Conservation (phyloP, 345 rosid species). For the Aquilaria yunnanensis region DNA sequence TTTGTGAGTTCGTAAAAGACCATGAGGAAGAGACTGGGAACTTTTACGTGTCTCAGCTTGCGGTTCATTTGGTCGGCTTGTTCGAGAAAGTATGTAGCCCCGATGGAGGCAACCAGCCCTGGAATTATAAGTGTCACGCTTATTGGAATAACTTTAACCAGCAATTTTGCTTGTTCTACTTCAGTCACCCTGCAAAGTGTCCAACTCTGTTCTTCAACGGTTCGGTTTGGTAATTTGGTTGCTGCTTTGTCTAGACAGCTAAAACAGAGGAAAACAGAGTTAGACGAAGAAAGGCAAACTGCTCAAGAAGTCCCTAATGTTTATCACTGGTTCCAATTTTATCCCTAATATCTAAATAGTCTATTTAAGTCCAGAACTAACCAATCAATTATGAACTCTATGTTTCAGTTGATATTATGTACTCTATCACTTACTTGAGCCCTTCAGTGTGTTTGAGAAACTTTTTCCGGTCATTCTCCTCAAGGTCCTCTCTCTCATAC, state of each 20-base stretch:
- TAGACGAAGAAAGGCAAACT: too few species aligned
- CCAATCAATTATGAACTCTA: too few species aligned
- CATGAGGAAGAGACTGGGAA: conserved; percentile 30
- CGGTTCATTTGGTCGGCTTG: conserved; percentile 32
- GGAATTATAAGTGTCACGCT: conserved; percentile 24
- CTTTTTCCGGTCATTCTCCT: background rate
- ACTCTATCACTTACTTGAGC: conserved; percentile 16
- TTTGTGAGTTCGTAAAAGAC: conserved; percentile 18
- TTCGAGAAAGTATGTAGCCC: conserved; percentile 32
- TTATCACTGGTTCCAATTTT: too few species aligned
- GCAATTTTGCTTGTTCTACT: conserved; percentile 33
- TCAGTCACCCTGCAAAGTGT: conserved; percentile 20
- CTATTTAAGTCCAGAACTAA: too few species aligned
- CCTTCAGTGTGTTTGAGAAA: conserved; percentile 14
- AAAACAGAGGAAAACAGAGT: background rate
- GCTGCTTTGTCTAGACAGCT: conserved; percentile 37
- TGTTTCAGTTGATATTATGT: too few species aligned
- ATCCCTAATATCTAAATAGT: too few species aligned
- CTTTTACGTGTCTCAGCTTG: conserved; percentile 19
- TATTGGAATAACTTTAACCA: conserved; percentile 22
- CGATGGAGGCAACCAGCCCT: conserved; percentile 27
- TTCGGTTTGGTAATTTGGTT: conserved; percentile 20
- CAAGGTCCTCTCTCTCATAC: conserved; percentile 13
- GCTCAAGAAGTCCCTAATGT: too few species aligned
- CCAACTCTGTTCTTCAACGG: conserved; percentile 31